Conservation (phyloP, 805 yeast genomes). For the Starmerella sirachaensis region DNA sequence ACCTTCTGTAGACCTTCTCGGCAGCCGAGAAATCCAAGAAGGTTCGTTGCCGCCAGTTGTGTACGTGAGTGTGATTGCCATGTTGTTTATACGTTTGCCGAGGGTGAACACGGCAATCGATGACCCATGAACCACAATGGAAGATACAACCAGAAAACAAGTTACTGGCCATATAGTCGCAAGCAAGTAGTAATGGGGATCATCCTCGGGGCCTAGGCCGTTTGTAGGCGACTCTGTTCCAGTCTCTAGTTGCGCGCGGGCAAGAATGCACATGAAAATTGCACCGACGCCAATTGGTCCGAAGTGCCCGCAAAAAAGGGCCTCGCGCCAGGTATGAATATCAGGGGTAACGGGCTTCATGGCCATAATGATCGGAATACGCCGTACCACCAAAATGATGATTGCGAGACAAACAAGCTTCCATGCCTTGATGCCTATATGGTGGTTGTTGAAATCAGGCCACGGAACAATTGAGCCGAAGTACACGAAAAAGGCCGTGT, state of each 20-base stretch:
- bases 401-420: constrained; percentile 63
- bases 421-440: constrained; percentile 63
- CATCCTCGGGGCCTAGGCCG: constrained; percentile 34
- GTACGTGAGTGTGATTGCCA: constrained; percentile 85
- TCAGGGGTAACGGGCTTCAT: constrained; percentile 76
- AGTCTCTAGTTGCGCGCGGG: constrained; percentile 59
- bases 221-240: constrained; percentile 47
- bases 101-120: constrained; percentile 67
- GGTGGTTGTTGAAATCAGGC: constrained; percentile 54
- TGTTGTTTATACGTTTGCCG: constrained; percentile 80
- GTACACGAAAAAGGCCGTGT: constrained; percentile 77
- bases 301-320: constrained; percentile 85
- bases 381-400: constrained; percentile 58
- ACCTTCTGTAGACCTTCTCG: constrained; percentile 47
- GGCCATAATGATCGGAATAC: constrained; percentile 70
- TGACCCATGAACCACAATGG: constrained; percentile 83
- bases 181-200: constrained; percentile 47
- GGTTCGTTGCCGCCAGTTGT: constrained; percentile 47
- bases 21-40: constrained; percentile 77
- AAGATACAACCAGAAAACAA: constrained; percentile 65
- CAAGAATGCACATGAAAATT: constrained; percentile 67
- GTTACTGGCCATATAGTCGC: constrained; percentile 72
- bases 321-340: constrained; percentile 84
- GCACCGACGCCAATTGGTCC: constrained; percentile 97
- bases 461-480: constrained; percentile 88